A percentile compares a stretch with the other conserved stretches of the same genome.
These are phyloP conservation scores for Saksenaea oblongispora DNA, from an alignment of 371 early-diverging fungal genomes.

Conservation along the genomic window DNA sequence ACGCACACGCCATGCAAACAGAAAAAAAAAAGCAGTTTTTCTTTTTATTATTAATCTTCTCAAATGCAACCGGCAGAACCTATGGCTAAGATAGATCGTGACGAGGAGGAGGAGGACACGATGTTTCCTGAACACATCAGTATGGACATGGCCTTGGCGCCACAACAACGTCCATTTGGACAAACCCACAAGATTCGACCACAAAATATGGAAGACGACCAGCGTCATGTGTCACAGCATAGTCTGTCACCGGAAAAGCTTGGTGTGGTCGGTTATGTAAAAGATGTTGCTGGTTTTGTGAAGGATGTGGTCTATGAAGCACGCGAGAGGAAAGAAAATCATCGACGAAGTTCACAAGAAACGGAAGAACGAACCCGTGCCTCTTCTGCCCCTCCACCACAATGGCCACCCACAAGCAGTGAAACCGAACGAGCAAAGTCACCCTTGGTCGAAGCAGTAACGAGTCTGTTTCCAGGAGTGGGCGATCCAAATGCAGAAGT, in stretches of 20 bases:
- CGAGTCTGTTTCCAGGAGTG: slow-evolving; percentile 38
- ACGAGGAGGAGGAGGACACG: slow-evolving; percentile 4
- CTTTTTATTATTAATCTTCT: background rate
- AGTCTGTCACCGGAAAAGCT: slow-evolving; percentile 48
- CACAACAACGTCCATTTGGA: slow-evolving; percentile 33
- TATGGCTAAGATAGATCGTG: slow-evolving; percentile 10
- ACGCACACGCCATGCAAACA: background rate
- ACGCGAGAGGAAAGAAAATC: slow-evolving; percentile 10
- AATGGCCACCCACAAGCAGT: background rate
- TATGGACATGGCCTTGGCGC: slow-evolving; percentile 41
- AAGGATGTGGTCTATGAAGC: slow-evolving; percentile 40
- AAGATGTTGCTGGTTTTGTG: slow-evolving; percentile 51
- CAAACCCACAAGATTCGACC: slow-evolving; percentile 24
- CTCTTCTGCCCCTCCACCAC: background rate
- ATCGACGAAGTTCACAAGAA: slow-evolving; percentile 22
- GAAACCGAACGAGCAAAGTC: slow-evolving; percentile 10
- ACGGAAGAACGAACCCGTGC: background rate
- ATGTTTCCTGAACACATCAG: slow-evolving; percentile 36
- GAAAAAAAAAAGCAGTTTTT: background rate
- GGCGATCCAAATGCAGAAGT: slow-evolving; percentile 8
- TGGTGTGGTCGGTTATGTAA: slow-evolving; percentile 49
- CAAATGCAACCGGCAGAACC: slow-evolving; percentile 22
- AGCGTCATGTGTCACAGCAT: slow-evolving; percentile 29
- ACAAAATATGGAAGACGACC: slow-evolving; percentile 11
- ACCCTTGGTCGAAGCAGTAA: slow-evolving; percentile 36